Evolutionary conservation across 176 grass and related monocot species (phyloP), one percentile per base, ranked within the genome.

Genomic region (Secale cereale): DNA sequence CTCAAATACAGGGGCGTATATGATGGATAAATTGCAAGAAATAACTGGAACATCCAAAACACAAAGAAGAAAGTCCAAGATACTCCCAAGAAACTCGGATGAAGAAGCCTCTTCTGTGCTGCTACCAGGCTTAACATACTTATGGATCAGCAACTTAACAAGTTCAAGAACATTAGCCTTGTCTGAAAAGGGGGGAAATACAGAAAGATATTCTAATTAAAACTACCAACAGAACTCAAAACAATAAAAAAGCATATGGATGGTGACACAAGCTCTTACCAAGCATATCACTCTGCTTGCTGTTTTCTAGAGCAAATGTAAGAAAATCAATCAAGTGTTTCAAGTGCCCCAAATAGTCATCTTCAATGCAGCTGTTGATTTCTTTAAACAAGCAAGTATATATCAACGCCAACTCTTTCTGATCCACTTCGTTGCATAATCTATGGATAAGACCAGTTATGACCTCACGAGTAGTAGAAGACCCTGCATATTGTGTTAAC

Each of bases 1-100:
- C 64, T 92, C 74, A 66, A 98, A 98, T 52, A 90, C 89, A 36
- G 89, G 93, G 65, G 50, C 61, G 88, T 98, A 95, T 80, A 92
- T 69, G 10, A 81, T 56, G n/a, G 71, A 60, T 70, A 97, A 81
- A 84, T 94, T 86, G 56, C 7, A 81, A 74, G 88, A 77, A 71
- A 94, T 82, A 33, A 82, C 36, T 70, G 92, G 90, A 87, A 91
- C 71, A 94, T 97, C 92, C 63, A 97, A 88, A 94, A 92, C 80
- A 83, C 77, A 87, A 70, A 94, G 88, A 70, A 97, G 83, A 62
- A 94, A 83, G 32, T 90, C 80, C 91, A 97, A 91, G 78, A 97
- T 78, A 63, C 83, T 94, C 63, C 60, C 83, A 63, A 86, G 82
- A 89, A 94, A 82, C 59, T 89, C 70, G 74, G 77, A 84, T 76